These are phyloP conservation scores for Colletotrichum sublineola DNA, from an alignment of 2,329 filamentous ascomycete species.

Conservation along the genomic window DNA sequence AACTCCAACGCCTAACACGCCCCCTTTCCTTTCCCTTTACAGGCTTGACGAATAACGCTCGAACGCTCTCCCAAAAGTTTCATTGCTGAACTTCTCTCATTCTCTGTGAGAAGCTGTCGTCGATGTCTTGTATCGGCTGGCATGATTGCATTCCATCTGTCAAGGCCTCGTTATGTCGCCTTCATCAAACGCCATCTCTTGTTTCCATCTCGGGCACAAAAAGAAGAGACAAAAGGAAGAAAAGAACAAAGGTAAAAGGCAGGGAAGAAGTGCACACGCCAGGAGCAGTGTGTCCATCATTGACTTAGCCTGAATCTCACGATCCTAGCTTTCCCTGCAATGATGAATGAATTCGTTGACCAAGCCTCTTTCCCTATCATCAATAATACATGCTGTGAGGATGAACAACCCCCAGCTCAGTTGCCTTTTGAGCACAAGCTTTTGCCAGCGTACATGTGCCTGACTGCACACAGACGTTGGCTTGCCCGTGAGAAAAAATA, in stretches of 20 bases:
- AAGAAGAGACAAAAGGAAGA: neutral
- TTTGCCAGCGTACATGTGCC: slow-evolving; percentile 30
- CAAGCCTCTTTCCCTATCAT: neutral
- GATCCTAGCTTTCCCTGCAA: neutral
- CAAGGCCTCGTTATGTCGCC: slow-evolving; percentile 36
- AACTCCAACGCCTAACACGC: slow-evolving; percentile 39
- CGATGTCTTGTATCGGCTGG: slow-evolving; percentile 25
- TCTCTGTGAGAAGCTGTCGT: slow-evolving; percentile 20
- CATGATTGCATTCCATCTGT: slow-evolving; percentile 36
- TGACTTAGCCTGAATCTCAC: neutral
- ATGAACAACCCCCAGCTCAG: slow-evolving; percentile 18
- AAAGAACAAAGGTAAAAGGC: neutral
- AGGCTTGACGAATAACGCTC: slow-evolving; percentile 37
- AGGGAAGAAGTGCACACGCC: slow-evolving; percentile 20
- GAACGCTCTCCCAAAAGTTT: slow-evolving; percentile 36
- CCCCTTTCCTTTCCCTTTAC: slow-evolving; percentile 12
- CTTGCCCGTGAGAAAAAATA: slow-evolving; percentile 5
- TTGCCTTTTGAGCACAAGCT: slow-evolving; percentile 9
- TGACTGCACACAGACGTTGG: slow-evolving; percentile 30
- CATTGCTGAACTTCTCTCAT: slow-evolving; percentile 36
- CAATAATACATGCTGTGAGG: slow-evolving; percentile 25
- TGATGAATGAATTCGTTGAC: neutral
- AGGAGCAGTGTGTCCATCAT: neutral
- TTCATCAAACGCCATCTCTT: slow-evolving; percentile 39
- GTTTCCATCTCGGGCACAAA: slow-evolving; percentile 37